Percentiles rank a stretch among this genome's conserved stretches.
phyloP scores from a whole-genome alignment of 495 filamentous ascomycete genomes.

The Tuber microsphaerosporum region DNA sequence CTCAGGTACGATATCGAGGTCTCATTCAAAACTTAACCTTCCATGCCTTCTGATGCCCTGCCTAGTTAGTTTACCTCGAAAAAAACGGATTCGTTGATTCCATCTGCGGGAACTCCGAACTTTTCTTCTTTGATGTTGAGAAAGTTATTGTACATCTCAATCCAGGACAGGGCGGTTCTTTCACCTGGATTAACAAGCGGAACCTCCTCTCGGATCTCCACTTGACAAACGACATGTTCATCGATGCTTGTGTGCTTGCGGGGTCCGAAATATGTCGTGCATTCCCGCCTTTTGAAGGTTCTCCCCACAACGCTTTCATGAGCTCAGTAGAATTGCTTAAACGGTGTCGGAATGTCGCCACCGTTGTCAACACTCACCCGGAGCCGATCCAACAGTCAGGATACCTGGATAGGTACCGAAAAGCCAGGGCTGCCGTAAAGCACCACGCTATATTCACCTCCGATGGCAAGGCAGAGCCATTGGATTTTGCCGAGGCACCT shows the following conservation, averaged over 20 bases:
- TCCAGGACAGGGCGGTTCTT: conserved; percentile 53
- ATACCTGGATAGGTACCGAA: conserved; percentile 78
- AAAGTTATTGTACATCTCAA: conserved; percentile 76
- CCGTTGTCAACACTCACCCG: conserved; percentile 61
- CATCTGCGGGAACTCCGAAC: conserved; percentile 77
- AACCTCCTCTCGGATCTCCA: conserved; percentile 63
- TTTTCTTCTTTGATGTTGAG: conserved; percentile 77
- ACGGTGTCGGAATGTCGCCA: conserved; percentile 50
- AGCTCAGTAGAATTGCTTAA: conserved; percentile 35
- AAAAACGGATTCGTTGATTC: conserved; percentile 65
- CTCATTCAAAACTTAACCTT: background rate
- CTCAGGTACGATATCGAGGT: conserved; percentile 58
- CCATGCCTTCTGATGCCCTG: conserved; percentile 10
- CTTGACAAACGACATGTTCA: conserved; percentile 64
- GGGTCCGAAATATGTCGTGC: conserved; percentile 71
- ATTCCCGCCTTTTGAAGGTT: conserved; percentile 65
- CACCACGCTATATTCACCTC: conserved; percentile 75
- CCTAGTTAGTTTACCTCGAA: conserved; percentile 73
- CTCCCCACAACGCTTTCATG: conserved; percentile 25
- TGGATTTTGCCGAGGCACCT: conserved; percentile 62
- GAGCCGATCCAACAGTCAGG: conserved; percentile 57
- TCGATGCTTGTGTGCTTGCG: conserved; percentile 74
- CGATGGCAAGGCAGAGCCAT: conserved; percentile 64
- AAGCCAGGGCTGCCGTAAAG: conserved; percentile 72
- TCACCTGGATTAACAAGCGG: conserved; percentile 65